Percentiles rank a stretch among this genome's conserved stretches.
Conservation (phyloP, 202 grass and related monocot species). For the Eragrostis tef region DNA sequence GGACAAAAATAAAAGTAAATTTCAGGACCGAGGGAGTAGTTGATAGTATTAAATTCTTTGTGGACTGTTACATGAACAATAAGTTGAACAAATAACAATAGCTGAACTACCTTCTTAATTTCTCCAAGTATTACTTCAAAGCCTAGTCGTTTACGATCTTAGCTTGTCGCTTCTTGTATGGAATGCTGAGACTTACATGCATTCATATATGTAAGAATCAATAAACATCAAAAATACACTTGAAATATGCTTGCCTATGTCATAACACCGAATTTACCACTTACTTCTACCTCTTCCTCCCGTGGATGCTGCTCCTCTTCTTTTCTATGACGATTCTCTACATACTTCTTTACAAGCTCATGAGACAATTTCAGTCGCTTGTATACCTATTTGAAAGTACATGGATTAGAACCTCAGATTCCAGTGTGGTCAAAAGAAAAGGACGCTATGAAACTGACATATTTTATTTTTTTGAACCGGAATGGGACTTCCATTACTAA, state of each 20-base stretch:
- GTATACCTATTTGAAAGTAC: conserved; percentile 53
- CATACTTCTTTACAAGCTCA: conserved; percentile 74
- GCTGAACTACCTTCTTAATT: conserved; percentile 76
- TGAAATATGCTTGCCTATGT: conserved; percentile 11
- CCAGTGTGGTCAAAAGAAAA: conserved; percentile 11
- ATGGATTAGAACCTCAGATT: neutral
- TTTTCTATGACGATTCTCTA: no score
- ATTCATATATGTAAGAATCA: conserved; percentile 21
- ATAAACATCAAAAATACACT: conserved; percentile 40
- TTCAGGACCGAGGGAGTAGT: no score
- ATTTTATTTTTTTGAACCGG: no score
- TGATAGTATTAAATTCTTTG: no score
- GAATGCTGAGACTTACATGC: conserved; percentile 78
- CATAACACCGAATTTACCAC: conserved; percentile 31
- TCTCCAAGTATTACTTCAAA: conserved; percentile 96
- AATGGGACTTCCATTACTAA: no score
- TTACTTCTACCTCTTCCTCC: conserved; percentile 75
- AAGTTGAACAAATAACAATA: neutral
- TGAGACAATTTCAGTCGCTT: conserved; percentile 71
- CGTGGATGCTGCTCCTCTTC: no score
- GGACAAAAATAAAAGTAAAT: no score
- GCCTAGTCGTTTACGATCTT: no score
- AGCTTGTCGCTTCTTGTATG: conserved; percentile 94
- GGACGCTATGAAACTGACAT: neutral
- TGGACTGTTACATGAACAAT: neutral